Evolutionary conservation across 2,329 filamentous ascomycete species (phyloP).

Genomic region (Sporothrix inflata): DNA sequence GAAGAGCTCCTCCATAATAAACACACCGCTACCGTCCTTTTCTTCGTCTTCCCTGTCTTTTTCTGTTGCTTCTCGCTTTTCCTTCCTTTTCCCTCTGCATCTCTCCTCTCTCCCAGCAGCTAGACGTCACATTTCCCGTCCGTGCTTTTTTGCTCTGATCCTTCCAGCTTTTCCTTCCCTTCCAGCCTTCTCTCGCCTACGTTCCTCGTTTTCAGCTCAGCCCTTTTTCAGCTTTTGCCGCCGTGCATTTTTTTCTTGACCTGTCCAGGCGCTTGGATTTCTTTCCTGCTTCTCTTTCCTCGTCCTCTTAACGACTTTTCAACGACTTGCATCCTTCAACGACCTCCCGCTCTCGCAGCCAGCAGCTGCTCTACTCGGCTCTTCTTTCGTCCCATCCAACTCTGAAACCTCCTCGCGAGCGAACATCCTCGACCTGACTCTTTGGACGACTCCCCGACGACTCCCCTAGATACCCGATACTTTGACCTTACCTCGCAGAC

Average conservation of each 20-base stretch:
- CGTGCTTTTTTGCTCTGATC: neutral
- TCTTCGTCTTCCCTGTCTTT: neutral
- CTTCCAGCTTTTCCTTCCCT: neutral
- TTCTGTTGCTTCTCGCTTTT: neutral
- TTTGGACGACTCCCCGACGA: neutral
- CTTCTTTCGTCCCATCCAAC: neutral
- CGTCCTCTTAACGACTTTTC: neutral
- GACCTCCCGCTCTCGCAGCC: neutral
- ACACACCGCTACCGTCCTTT: conserved; percentile 2
- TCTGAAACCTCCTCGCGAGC: neutral
- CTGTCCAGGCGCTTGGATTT: neutral
- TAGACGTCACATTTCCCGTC: neutral
- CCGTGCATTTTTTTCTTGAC: conserved; percentile 11
- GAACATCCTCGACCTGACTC: neutral
- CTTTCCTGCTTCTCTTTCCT: no score
- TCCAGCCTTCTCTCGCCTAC: neutral
- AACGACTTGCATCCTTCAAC: conserved; percentile 12
- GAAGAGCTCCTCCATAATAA: neutral
- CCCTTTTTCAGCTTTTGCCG: neutral
- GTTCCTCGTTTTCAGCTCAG: neutral
- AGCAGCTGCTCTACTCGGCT: neutral
- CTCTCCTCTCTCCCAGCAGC: no score
- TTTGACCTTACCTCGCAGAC: neutral
- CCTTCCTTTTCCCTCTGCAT: neutral
- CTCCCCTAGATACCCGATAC: neutral